These are phyloP conservation scores for Starmera stellimalicola DNA, from an alignment of 1,139 yeast species.

Conservation along the genomic window DNA sequence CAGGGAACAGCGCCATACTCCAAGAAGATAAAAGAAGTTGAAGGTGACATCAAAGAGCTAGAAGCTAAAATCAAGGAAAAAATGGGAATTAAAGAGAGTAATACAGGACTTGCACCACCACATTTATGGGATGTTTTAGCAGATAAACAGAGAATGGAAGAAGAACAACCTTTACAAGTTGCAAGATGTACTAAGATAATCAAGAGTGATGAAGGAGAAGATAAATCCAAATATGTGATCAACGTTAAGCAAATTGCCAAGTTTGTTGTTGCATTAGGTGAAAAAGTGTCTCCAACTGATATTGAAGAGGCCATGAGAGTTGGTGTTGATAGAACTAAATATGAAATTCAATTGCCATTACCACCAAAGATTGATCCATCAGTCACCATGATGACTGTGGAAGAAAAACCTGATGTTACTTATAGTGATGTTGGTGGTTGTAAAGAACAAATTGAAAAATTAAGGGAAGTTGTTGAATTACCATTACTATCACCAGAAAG, in stretches of 20 bases:
- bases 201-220: slow-evolving; percentile 62
- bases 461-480: slow-evolving; percentile 93
- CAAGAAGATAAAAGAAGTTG: slow-evolving; percentile 65
- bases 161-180: slow-evolving; percentile 94
- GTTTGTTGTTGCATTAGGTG: slow-evolving; percentile 94
- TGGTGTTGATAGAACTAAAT: slow-evolving; percentile 95
- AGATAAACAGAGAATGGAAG: slow-evolving; percentile 85
- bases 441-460: slow-evolving; percentile 93
- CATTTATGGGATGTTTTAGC: slow-evolving; percentile 97
- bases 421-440: slow-evolving; percentile 95
- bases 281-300: slow-evolving; percentile 95
- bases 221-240: slow-evolving; percentile 86
- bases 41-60: slow-evolving; percentile 73
- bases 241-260: slow-evolving; percentile 97
- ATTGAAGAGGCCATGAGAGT: slow-evolving; percentile 99
- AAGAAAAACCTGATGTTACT: slow-evolving; percentile 92
- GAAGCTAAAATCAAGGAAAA: slow-evolving; percentile 87
- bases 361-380: slow-evolving; percentile 97
- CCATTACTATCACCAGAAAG: slow-evolving; percentile 93
- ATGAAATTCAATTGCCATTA: slow-evolving; percentile 91
- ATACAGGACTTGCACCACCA: slow-evolving; percentile 92
- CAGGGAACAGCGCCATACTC: slow-evolving; percentile 95
- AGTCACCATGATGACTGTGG: slow-evolving; percentile 99
- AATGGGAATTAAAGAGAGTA: slow-evolving; percentile 89
- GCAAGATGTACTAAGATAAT: slow-evolving; percentile 98